Base-by-base conservation (phyloP, 1,284 basidiomycete species). In the Ceratobasidium papillatum region DNA sequence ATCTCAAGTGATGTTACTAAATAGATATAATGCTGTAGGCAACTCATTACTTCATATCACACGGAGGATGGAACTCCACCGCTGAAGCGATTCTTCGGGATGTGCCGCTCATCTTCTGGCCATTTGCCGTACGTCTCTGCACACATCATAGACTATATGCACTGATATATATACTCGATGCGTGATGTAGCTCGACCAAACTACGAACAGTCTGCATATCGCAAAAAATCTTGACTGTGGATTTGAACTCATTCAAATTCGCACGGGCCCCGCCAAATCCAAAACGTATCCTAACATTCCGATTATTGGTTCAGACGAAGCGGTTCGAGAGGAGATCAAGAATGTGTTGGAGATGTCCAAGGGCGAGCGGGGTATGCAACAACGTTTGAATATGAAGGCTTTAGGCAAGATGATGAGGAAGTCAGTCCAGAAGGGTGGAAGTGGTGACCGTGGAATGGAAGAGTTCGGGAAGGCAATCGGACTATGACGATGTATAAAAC, bases 231-330 rank as follows among this genome's bases (percentile, higher is more conserved):
- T 12, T 11, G 49, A 65, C 22, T 64, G 47, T 11, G 74, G 74
- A n/a, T 75, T 75, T 32, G 74, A 68, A n/a, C 64, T 75, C 7
- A 36, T 68, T n/a, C 74, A 75, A 51, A 52, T 68, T 22, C 74
- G 74, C 8, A 59, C 63, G 14, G 74, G 74, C 11, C 74, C 74
- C 3, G 74, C 74, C 30, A 30, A 59, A 34, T 19, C 22, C 12
- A 49, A 9, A 62, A 36, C 14, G 19, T 47, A 47, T 19, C n/a
- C 34, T 2, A 51, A 58, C 34, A 52, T 49, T 2, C n/a, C 7
- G 17, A 58, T 74, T 14, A 19, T 43, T 19, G 74, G 74, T 19
- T 47, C 74, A 25, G 64, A 74, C 22, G 73, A 54, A 52, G 73
- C 73, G 11, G 62, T 65, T 9, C 14, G 62, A 38, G 41, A n/a